Percentiles rank a stretch among this genome's conserved stretches.
Evolutionary conservation across 1,284 basidiomycete genomes (phyloP).

Genomic region (Rhodotorula glutinis): DNA sequence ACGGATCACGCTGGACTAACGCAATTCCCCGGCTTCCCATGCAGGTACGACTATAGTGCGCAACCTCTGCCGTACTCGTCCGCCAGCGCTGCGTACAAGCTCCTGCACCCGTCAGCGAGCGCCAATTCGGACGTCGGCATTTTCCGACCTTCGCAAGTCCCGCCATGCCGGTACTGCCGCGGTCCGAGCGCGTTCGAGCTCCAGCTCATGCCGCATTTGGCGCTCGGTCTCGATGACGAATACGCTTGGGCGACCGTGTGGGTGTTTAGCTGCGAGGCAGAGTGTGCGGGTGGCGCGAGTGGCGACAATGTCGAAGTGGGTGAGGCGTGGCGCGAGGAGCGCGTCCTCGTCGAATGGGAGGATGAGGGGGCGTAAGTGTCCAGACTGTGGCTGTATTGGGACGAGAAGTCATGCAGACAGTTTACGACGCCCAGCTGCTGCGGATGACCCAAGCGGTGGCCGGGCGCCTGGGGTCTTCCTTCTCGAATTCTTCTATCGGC

Average conservation of each 20-base stretch:
- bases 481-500: too few relatives aligned
- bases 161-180: constrained; percentile 61
- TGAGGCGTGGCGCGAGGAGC: constrained; percentile 65
- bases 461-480: too few relatives aligned
- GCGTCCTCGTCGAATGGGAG: constrained; percentile 71
- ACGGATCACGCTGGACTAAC: too few relatives aligned
- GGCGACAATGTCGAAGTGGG: constrained; percentile 48
- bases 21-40: too few relatives aligned
- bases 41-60: constrained; percentile 71
- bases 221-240: constrained; percentile 59
- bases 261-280: constrained; percentile 70
- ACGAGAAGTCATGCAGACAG: too few relatives aligned
- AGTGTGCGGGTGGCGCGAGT: constrained; percentile 57
- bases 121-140: constrained; percentile 13
- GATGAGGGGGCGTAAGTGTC: constrained; percentile 11
- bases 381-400: background rate
- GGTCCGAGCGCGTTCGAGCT: constrained; percentile 69
- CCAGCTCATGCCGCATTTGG: constrained; percentile 81
- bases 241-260: constrained; percentile 61
- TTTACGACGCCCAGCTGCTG: too few relatives aligned
- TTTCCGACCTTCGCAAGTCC: constrained; percentile 47
- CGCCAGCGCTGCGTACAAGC: constrained; percentile 62
- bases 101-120: constrained; percentile 63
- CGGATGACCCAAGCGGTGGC: too few relatives aligned
- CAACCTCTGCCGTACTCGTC: constrained; percentile 67